Percentiles rank a stretch among this genome's conserved stretches.
phyloP scores from a whole-genome alignment of 2,329 filamentous ascomycete species.

The Colletotrichum sojae region DNA sequence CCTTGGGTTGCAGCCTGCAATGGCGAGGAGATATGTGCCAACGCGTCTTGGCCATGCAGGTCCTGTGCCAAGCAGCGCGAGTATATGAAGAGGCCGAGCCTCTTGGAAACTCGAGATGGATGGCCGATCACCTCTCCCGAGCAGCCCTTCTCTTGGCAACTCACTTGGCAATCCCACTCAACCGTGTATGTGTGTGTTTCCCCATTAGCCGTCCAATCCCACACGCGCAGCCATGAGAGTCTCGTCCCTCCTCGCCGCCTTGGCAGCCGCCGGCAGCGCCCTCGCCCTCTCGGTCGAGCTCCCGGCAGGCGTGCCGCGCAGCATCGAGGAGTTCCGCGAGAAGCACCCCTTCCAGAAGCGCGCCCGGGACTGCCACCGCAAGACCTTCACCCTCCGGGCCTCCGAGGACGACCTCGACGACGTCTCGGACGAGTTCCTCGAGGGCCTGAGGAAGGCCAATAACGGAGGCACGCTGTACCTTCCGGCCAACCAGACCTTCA shows the following conservation, averaged over 20 bases:
- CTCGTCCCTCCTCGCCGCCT: constrained; percentile 37
- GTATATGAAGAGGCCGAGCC: constrained; percentile 36
- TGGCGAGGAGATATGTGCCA: constrained; percentile 6
- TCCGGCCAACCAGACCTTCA: constrained; percentile 66
- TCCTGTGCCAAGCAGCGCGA: constrained; percentile 27
- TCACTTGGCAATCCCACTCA: constrained; percentile 26
- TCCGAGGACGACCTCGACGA: constrained; percentile 60
- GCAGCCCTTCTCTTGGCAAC: constrained; percentile 25
- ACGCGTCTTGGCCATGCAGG: constrained; percentile 32
- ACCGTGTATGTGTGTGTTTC: constrained; percentile 11
- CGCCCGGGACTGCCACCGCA: constrained; percentile 32
- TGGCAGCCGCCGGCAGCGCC: constrained; percentile 41
- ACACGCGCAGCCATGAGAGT: constrained; percentile 41
- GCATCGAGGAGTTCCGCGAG: constrained; percentile 44
- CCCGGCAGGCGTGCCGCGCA: constrained; percentile 45
- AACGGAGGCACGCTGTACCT: constrained; percentile 73
- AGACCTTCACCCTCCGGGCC: constrained; percentile 36
- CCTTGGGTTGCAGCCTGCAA: neutral
- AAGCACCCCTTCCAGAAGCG: constrained; percentile 69
- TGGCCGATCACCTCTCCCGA: constrained; percentile 29
- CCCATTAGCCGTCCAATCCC: neutral
- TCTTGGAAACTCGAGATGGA: constrained; percentile 12
- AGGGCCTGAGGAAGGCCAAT: constrained; percentile 61
- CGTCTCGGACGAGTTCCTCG: constrained; percentile 54
- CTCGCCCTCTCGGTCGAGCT: constrained; percentile 36